Percentiles rank a stretch among this genome's conserved stretches.
Conservation (phyloP, 208 protist species). For the Herpetomonas samuelpessoai region DNA sequence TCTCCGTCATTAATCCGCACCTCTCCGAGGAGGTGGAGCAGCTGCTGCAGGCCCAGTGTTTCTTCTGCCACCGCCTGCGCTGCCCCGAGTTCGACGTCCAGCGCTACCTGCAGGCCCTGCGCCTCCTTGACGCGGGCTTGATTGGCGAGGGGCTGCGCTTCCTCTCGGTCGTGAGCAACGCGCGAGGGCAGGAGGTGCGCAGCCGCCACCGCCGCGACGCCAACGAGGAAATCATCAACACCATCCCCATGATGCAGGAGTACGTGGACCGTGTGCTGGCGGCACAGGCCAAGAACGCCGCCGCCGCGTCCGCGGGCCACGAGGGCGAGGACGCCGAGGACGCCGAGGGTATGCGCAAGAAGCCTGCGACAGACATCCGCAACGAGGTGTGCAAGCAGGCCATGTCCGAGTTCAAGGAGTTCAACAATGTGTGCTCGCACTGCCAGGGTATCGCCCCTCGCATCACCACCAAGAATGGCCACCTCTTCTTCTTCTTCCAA, state of each 20-base stretch:
- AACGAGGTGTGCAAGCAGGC: slow-evolving; percentile 73
- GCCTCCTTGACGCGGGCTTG: slow-evolving; percentile 63
- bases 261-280: slow-evolving; percentile 57
- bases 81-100: slow-evolving; percentile 74
- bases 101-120: slow-evolving; percentile 79
- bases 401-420: slow-evolving; percentile 58
- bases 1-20: slow-evolving; percentile 86
- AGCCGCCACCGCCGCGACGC: slow-evolving; percentile 45
- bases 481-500: slow-evolving; percentile 86
- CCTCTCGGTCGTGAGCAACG: slow-evolving; percentile 64
- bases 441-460: slow-evolving; percentile 71
- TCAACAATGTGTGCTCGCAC: slow-evolving; percentile 60
- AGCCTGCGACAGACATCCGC: slow-evolving; percentile 63
- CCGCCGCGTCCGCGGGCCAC: neutral
- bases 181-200: slow-evolving; percentile 49
- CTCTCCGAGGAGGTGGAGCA: slow-evolving; percentile 63
- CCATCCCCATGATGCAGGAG: slow-evolving; percentile 49
- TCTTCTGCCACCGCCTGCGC: slow-evolving; percentile 85
- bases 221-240: slow-evolving; percentile 69
- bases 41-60: slow-evolving; percentile 83
- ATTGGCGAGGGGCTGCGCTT: slow-evolving; percentile 79
- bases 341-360: slow-evolving; percentile 10
- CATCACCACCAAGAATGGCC: slow-evolving; percentile 70
- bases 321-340: slow-evolving; percentile 1
- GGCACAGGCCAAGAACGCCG: neutral